Base-by-base conservation (phyloP, 2,329 filamentous ascomycete genomes). In the Torrubiella hemipterigena region DNA sequence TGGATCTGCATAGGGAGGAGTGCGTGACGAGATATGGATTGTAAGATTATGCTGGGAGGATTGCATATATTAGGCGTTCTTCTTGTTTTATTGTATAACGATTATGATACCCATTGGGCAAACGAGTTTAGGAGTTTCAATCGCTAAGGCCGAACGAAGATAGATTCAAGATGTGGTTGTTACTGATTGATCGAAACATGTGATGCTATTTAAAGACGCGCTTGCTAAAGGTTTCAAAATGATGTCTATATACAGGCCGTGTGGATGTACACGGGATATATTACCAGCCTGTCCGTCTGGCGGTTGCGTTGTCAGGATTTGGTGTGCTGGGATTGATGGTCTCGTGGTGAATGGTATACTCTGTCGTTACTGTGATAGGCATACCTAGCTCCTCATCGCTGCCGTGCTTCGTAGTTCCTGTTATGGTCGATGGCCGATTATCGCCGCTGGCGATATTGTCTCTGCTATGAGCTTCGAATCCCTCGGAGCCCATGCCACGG, bases 1-100 rank as follows among this genome's bases (percentile, higher is more conserved):
- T 85, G 44, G 73, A 75, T 46, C 63, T 69, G 38, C 82, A 89
- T 51, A 68, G 75, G 32, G 78, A 82, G 52, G 80, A 81, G 43
- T 79, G 77, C 43, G 67, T 83, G 38, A 69, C 73, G 35, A 63
- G 77, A 45, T 79, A 78, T 46, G 73, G 73, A 10, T 28, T 61
- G 13, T 62, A 42, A 54, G n/a, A n/a, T n/a, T n/a, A n/a, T n/a
- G n/a, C n/a, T n/a, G n/a, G 17, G 16, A 26, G 11, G 30, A 20
- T 5, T n/a, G 13, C 14, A 29, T 9, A 17, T 19, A 18, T 16
- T 7, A 31, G 25, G 31, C 21, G 32, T 26, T 32, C 14, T 28
- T 26, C 14, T 26, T 14, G 6, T 19, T 18, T 25, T 17, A 27
- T 31, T 31, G 23, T 11, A 12, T 38, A 43, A 39, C 34, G 43